Evolutionary conservation across 441 rosid species (phyloP).

Genomic region (Populus hybrid): DNA sequence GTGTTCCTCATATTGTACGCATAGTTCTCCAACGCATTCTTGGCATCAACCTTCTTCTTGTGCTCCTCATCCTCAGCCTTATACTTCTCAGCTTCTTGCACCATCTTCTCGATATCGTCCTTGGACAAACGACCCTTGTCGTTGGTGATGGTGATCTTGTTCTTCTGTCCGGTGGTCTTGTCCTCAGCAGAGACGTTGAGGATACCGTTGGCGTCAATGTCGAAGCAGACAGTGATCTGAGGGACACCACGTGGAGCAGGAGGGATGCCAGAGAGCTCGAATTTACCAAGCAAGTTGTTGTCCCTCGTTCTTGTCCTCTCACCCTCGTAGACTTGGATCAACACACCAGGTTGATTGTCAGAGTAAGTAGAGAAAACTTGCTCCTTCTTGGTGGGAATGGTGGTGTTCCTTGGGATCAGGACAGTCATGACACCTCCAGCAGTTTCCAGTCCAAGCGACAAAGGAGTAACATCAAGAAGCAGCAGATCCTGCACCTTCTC

Average conservation of each 20-base stretch:
- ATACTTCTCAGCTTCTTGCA: constrained; percentile 58
- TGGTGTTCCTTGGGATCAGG: neutral
- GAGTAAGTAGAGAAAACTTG: constrained; percentile 57
- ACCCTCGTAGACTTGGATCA: constrained; percentile 66
- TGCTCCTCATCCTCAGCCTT: constrained; percentile 33
- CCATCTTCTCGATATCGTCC: constrained; percentile 62
- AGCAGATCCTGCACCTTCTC: constrained; percentile 67
- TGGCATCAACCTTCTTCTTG: constrained; percentile 65
- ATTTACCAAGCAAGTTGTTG: constrained; percentile 59
- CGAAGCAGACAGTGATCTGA: constrained; percentile 25
- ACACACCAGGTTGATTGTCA: constrained; percentile 59
- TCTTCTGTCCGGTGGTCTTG: constrained; percentile 72
- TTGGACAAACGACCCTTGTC: constrained; percentile 71
- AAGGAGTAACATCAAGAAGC: constrained; percentile 58
- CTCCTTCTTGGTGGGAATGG: constrained; percentile 51
- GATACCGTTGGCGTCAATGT: constrained; percentile 56
- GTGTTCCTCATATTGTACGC: constrained; percentile 37
- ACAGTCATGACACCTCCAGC: constrained; percentile 47
- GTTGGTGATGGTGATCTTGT: constrained; percentile 67
- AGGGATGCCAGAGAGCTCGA: constrained; percentile 50
- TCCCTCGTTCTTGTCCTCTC: constrained; percentile 61
- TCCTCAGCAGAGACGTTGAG: constrained; percentile 74
- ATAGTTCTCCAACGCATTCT: constrained; percentile 56
- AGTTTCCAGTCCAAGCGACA: constrained; percentile 41
- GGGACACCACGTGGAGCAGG: constrained; percentile 37